Evolutionary conservation across 306 rosid genomes (phyloP).

Genomic region (Inga oerstediana): DNA sequence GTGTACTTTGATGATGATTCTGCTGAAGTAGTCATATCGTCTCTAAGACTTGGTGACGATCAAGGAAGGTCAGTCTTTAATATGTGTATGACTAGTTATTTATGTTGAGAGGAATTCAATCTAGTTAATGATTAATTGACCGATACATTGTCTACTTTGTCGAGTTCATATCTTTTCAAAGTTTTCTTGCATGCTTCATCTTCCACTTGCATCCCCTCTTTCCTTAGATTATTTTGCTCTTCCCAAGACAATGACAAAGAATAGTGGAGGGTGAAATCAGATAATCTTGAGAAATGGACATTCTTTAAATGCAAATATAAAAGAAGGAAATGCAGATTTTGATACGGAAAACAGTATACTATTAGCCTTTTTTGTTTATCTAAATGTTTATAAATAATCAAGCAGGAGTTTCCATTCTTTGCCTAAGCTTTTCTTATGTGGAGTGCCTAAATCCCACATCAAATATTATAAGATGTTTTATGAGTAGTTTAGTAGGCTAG

Average conservation of each 20-base stretch:
- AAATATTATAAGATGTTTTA: too few relatives aligned
- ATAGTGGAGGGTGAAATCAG: conserved; percentile 11
- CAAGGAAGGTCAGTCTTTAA: conserved; percentile 85
- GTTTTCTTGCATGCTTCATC: conserved; percentile 21
- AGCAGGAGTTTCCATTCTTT: too few relatives aligned
- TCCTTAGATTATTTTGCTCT: background rate
- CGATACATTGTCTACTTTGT: background rate
- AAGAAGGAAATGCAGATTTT: background rate
- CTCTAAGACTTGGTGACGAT: conserved; percentile 90
- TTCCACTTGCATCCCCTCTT: conserved; percentile 24
- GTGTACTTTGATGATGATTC: conserved; percentile 98
- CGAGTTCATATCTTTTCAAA: conserved; percentile 2
- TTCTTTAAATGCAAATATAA: background rate
- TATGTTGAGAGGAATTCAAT: conserved; percentile 2
- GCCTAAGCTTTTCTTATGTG: too few relatives aligned
- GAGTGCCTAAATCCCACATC: too few relatives aligned
- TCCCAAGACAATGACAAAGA: background rate
- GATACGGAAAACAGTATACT: background rate
- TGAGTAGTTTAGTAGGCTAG: too few relatives aligned
- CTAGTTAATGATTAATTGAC: conserved; percentile 13
- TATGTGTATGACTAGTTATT: background rate
- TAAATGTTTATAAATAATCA: background rate
- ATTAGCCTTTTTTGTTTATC: background rate
- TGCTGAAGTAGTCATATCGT: conserved; percentile 94
- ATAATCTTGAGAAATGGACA: background rate